These are phyloP conservation scores for Trifolium repens DNA, from an alignment of 306 rosid genomes.

Conservation along the genomic window DNA sequence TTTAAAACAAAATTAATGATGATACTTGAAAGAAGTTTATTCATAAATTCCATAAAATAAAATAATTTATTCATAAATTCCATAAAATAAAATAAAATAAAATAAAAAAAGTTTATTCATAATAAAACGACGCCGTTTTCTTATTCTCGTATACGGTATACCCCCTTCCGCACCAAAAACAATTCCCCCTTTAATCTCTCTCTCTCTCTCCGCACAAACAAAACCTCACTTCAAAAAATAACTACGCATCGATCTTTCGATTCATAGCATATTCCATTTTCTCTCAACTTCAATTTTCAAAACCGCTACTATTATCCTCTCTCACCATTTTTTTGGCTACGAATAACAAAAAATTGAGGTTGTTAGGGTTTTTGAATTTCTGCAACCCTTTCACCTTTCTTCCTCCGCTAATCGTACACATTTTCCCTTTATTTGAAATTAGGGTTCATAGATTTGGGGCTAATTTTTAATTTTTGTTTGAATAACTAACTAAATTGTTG, in stretches of 20 bases:
- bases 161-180: background rate
- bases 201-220: background rate
- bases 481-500: constrained; percentile 22
- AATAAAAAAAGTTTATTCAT: no score
- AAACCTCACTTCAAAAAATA: background rate
- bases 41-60: no score
- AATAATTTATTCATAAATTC: no score
- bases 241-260: background rate
- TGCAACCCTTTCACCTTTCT: constrained; percentile 11
- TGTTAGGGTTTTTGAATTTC: constrained; percentile 47
- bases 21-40: no score
- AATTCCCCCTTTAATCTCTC: background rate
- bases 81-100: no score
- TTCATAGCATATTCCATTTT: background rate
- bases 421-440: constrained; percentile 28
- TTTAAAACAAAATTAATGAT: no score
- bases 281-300: background rate
- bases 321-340: background rate
- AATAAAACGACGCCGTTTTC: no score
- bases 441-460: constrained; percentile 48
- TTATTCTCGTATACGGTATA: no score
- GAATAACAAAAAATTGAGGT: background rate
- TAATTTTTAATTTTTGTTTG: constrained; percentile 5
- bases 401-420: constrained; percentile 13
- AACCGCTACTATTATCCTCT: background rate